These are phyloP conservation scores for Wilcoxina mikolae DNA, from an alignment of 495 filamentous ascomycete species.

Conservation along the genomic window DNA sequence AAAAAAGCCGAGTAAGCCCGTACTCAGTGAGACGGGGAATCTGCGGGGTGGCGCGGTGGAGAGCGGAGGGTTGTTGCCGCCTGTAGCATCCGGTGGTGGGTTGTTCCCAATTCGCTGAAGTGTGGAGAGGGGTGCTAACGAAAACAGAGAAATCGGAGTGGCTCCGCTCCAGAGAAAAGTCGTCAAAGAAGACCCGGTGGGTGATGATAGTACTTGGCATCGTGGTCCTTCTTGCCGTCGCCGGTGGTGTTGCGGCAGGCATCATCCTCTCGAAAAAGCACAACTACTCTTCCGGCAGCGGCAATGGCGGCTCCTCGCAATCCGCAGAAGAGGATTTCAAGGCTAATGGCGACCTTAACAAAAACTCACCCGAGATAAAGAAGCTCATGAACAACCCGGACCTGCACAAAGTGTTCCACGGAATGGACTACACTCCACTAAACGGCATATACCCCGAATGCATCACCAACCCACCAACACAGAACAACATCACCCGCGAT, in stretches of 20 bases:
- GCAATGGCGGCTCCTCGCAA: slow-evolving; percentile 12
- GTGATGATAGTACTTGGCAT: slow-evolving; percentile 48
- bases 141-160: slow-evolving; percentile 35
- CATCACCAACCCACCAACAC: slow-evolving; percentile 57
- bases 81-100: not conserved
- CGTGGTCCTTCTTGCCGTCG: slow-evolving; percentile 52
- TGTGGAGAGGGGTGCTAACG: not conserved
- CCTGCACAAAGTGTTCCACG: slow-evolving; percentile 86
- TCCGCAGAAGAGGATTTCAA: slow-evolving; percentile 34
- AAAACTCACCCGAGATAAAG: slow-evolving; percentile 67
- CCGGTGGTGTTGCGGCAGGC: slow-evolving; percentile 66
- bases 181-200: slow-evolving; percentile 55
- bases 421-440: slow-evolving; percentile 92
- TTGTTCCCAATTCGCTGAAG: not conserved
- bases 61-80: not conserved
- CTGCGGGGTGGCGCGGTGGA: not conserved
- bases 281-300: slow-evolving; percentile 7
- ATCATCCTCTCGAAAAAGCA: slow-evolving; percentile 41
- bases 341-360: slow-evolving; percentile 52
- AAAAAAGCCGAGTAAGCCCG: not conserved
- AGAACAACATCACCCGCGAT: slow-evolving; percentile 89
- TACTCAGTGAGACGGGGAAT: not conserved
- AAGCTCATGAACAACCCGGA: slow-evolving; percentile 59
- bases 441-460: slow-evolving; percentile 84
- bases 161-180: slow-evolving; percentile 42